These are phyloP conservation scores for Mikania micrantha DNA, from an alignment of 129 eudicot genomes.

Conservation along the genomic window DNA sequence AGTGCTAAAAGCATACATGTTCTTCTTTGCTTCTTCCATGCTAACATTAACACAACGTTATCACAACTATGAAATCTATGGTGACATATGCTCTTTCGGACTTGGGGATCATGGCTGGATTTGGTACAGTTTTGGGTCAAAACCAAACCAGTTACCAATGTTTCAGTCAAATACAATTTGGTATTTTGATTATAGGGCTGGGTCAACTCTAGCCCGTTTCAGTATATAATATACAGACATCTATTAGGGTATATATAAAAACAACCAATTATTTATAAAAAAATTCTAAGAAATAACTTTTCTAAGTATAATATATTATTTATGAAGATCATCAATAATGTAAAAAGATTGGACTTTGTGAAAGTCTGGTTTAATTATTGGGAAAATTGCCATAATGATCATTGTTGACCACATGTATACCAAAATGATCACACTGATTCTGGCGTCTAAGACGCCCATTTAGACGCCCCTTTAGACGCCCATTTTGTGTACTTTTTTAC, in stretches of 20 bases:
- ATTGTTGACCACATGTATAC: no score
- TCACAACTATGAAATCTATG: neutral
- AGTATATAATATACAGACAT: neutral
- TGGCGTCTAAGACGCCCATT: no score
- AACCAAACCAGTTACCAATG: neutral
- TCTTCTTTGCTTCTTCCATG: conserved; percentile 98
- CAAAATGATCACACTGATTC: no score
- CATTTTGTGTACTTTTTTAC: no score
- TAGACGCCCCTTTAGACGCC: no score
- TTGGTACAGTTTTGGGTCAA: neutral
- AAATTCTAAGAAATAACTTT: no score
- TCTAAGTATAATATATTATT: neutral
- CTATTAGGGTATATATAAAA: neutral
- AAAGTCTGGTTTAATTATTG: neutral
- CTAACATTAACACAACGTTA: conserved; percentile 26
- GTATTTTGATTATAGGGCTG: neutral
- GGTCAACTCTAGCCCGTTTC: neutral
- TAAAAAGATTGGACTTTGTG: neutral
- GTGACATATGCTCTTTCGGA: neutral
- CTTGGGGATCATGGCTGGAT: neutral
- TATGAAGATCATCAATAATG: neutral
- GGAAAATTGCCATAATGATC: no score
- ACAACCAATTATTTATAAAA: no score
- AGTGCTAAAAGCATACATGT: conserved; percentile 95
- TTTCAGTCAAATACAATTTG: neutral